Percentiles rank a stretch among this genome's conserved stretches.
Conservation (phyloP, 768 basidiomycete genomes). For the Pulveroboletus sp. region DNA sequence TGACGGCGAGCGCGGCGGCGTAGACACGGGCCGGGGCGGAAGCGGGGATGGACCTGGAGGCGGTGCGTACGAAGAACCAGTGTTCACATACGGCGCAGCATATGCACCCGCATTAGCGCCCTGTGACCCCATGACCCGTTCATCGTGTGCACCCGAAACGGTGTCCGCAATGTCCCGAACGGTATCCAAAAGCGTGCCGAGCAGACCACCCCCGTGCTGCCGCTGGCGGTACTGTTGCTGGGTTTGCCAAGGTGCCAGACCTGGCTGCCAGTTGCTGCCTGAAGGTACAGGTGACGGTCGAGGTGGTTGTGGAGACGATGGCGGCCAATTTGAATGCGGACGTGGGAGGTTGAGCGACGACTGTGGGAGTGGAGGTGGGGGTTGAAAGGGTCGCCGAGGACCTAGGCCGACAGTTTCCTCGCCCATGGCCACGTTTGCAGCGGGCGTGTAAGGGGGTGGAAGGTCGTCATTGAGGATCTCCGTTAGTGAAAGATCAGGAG, state of each 20-base stretch:
- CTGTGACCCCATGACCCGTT: constrained; percentile 13
- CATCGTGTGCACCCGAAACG: constrained; percentile 24
- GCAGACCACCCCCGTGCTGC: constrained; percentile 17
- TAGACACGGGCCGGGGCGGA: constrained; percentile 10
- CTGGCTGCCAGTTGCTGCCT: constrained; percentile 9
- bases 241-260: constrained; percentile 20
- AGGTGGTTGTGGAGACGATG: background rate
- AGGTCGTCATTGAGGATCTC: constrained; percentile 45
- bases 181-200: constrained; percentile 26
- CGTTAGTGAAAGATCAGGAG: background rate
- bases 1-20: constrained; percentile 11
- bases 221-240: constrained; percentile 17
- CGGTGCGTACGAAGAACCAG: constrained; percentile 5
- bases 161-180: constrained; percentile 27
- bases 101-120: constrained; percentile 20
- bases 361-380: constrained; percentile 22
- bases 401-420: constrained; percentile 63
- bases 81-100: constrained; percentile 12
- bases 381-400: constrained; percentile 60
- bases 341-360: background rate
- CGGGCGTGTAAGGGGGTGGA: constrained; percentile 68
- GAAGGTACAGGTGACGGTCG: background rate
- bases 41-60: constrained; percentile 9
- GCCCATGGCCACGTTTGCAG: constrained; percentile 55
- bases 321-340: background rate